These are phyloP conservation scores for Penicillium roqueforti DNA, from an alignment of 495 filamentous ascomycete species.

Conservation along the genomic window DNA sequence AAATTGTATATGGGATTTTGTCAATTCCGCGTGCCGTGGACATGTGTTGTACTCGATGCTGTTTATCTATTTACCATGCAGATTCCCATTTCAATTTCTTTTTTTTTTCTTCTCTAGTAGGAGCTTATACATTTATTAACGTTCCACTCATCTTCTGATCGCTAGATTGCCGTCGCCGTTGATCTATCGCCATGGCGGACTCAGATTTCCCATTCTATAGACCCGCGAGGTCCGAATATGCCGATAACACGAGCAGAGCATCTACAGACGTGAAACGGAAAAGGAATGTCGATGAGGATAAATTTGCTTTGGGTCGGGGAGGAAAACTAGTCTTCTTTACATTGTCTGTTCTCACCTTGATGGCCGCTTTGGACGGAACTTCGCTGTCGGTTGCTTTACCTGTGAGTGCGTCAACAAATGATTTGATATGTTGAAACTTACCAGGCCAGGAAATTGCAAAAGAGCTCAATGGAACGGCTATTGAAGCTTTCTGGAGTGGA, in stretches of 20 bases:
- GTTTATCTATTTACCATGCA: background rate
- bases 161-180: background rate
- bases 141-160: background rate
- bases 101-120: background rate
- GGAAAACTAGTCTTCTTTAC: constrained; percentile 38
- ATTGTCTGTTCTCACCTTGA: constrained; percentile 58
- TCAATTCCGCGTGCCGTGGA: constrained; percentile 2
- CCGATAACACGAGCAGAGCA: constrained; percentile 5
- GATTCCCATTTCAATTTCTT: background rate
- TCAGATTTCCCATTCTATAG: constrained; percentile 9
- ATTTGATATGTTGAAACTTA: background rate
- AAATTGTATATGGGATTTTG: background rate
- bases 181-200: constrained; percentile 3
- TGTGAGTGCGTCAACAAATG: constrained; percentile 29
- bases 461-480: constrained; percentile 48
- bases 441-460: constrained; percentile 27
- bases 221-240: constrained; percentile 5
- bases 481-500: constrained; percentile 58
- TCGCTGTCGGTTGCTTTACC: constrained; percentile 70
- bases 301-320: constrained; percentile 24
- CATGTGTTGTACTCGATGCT: background rate
- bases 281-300: constrained; percentile 3
- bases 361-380: constrained; percentile 70
- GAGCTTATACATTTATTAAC: background rate
- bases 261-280: constrained; percentile 1